phyloP scores from a whole-genome alignment of 441 rosid species.

The Bocquillonia castaneifolia region DNA sequence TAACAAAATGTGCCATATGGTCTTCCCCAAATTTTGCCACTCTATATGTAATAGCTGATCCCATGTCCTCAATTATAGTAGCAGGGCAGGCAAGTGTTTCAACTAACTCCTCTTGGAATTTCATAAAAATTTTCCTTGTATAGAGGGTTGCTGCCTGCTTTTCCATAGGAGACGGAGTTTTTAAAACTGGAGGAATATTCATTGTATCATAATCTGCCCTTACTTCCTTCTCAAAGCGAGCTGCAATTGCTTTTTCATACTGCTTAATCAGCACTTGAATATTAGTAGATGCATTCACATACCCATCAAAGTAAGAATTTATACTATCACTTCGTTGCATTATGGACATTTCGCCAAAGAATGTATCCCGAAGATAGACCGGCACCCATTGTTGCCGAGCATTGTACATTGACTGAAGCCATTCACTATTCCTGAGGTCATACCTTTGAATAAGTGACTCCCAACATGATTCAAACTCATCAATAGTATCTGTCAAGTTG shows the following conservation, averaged over 20 bases:
- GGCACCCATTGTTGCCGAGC: conserved; percentile 75
- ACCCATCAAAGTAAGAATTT: conserved; percentile 73
- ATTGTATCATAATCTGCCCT: conserved; percentile 75
- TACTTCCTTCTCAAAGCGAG: conserved; percentile 65
- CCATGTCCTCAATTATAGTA: conserved; percentile 56
- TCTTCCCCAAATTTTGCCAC: conserved; percentile 79
- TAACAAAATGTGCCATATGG: conserved; percentile 51
- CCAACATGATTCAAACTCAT: conserved; percentile 74
- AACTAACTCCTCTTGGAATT: conserved; percentile 83
- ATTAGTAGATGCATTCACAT: conserved; percentile 58
- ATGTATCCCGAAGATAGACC: conserved; percentile 59
- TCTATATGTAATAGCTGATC: conserved; percentile 46
- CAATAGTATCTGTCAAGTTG: conserved; percentile 55
- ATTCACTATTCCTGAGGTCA: conserved; percentile 61
- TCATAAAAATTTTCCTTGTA: conserved; percentile 59
- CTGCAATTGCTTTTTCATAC: conserved; percentile 62
- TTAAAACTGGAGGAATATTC: conserved; percentile 48
- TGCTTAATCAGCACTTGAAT: conserved; percentile 58
- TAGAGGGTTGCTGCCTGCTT: conserved; percentile 71
- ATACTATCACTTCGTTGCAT: conserved; percentile 57
- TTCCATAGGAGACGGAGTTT: conserved; percentile 91
- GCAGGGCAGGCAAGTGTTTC: conserved; percentile 71
- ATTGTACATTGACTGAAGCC: conserved; percentile 58
- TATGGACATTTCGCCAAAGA: conserved; percentile 67
- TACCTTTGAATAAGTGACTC: conserved; percentile 49